Percentiles rank a stretch among this genome's conserved stretches.
These are phyloP conservation scores for Prunus mira DNA, from an alignment of 306 rosid genomes.

Conservation along the genomic window DNA sequence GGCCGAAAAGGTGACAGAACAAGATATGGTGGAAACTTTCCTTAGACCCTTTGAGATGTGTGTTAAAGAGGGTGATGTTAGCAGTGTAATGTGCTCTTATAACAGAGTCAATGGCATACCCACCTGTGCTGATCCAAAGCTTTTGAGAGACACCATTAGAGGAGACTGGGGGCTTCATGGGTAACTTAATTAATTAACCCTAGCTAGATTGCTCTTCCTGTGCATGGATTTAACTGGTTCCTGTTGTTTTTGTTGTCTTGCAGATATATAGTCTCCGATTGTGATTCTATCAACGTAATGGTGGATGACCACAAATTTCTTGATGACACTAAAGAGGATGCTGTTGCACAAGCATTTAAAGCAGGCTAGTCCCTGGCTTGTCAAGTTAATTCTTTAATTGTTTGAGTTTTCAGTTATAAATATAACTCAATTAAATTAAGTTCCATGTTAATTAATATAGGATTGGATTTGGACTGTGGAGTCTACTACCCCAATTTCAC, in stretches of 20 bases:
- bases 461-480: slow-evolving; percentile 29
- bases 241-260: no score
- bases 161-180: slow-evolving; percentile 24
- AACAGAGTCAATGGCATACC: slow-evolving; percentile 11
- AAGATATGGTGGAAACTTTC: slow-evolving; percentile 18
- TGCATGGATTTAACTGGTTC: no score
- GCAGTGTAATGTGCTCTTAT: slow-evolving; percentile 23
- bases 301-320: slow-evolving; percentile 7
- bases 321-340: not conserved
- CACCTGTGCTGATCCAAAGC: slow-evolving; percentile 20
- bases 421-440: not conserved
- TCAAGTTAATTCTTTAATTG: no score
- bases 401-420: no score
- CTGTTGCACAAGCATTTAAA: slow-evolving; percentile 17
- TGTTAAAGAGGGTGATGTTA: slow-evolving; percentile 25
- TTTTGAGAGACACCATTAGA: slow-evolving; percentile 14
- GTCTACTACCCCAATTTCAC: not conserved
- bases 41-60: slow-evolving; percentile 20
- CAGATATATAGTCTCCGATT: slow-evolving; percentile 25
- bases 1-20: slow-evolving; percentile 1
- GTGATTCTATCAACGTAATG: slow-evolving; percentile 22
- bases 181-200: not conserved
- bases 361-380: slow-evolving; percentile 3
- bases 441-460: not conserved
- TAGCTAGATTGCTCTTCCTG: no score